Evolutionary conservation across 495 filamentous ascomycete species (phyloP).

Genomic region (Echria macrotheca): DNA sequence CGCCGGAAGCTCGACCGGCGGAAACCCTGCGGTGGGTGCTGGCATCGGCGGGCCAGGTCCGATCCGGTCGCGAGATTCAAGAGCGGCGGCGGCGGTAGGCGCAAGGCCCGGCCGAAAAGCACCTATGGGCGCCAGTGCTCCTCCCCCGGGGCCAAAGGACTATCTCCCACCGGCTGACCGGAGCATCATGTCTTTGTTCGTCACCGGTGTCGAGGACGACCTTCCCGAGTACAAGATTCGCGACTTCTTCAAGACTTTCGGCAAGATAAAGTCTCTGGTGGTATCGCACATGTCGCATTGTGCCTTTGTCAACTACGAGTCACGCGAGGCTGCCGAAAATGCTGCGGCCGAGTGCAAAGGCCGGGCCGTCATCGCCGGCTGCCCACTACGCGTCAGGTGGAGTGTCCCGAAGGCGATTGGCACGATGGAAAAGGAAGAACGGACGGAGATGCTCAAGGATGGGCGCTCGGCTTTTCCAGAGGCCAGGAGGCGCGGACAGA

Average conservation of each 20-base stretch:
- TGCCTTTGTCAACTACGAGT: constrained; percentile 90
- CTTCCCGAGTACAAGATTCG: constrained; percentile 86
- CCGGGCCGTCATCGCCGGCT: constrained; percentile 75
- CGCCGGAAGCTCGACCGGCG: constrained; percentile 34
- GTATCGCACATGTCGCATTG: constrained; percentile 96
- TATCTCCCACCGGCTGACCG: constrained; percentile 75
- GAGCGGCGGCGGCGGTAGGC: constrained; percentile 47
- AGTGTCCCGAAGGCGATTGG: constrained; percentile 86
- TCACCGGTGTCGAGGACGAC: constrained; percentile 95
- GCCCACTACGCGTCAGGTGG: constrained; percentile 85
- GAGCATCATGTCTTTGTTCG: constrained; percentile 84
- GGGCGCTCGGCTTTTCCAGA: constrained; percentile 53
- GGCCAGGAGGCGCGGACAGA: constrained; percentile 28
- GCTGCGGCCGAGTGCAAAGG: constrained; percentile 83
- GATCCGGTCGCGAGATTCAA: constrained; percentile 60
- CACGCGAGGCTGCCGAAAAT: constrained; percentile 72
- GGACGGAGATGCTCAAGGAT: constrained; percentile 67
- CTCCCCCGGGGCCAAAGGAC: constrained; percentile 76
- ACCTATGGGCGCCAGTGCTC: constrained; percentile 58
- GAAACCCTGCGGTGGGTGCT: constrained; percentile 41
- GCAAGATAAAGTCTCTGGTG: constrained; percentile 79
- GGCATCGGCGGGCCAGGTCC: constrained; percentile 54
- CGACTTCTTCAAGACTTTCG: constrained; percentile 82
- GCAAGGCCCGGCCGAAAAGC: constrained; percentile 39
- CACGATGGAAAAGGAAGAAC: constrained; percentile 77